Conservation (phyloP, 768 basidiomycete species). For the Tremella yokohamensis region DNA sequence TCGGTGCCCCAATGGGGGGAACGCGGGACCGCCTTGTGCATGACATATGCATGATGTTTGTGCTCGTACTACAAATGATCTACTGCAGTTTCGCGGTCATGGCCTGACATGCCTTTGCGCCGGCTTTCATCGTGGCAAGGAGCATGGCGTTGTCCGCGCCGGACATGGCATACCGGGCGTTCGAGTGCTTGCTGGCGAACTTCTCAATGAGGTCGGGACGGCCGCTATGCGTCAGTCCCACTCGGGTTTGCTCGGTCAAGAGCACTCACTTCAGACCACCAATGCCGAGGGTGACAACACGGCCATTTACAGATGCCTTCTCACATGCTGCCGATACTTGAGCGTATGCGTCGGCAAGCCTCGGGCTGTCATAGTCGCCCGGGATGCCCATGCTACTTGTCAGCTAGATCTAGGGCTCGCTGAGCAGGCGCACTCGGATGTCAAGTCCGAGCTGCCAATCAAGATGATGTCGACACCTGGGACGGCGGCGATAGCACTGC, state of each 20-base stretch:
- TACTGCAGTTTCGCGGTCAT: background rate
- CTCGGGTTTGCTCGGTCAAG: background rate
- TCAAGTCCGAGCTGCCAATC: conserved; percentile 32
- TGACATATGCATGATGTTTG: too few species aligned
- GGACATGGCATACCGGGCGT: conserved; percentile 32
- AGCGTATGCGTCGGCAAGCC: conserved; percentile 23
- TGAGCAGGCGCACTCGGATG: conserved; percentile 26
- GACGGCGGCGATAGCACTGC: conserved; percentile 39
- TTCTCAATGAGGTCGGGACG: conserved; percentile 37
- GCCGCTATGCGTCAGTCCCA: conserved; percentile 9
- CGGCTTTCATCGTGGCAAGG: conserved; percentile 22
- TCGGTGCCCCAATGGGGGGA: too few species aligned
- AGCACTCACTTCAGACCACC: conserved; percentile 35
- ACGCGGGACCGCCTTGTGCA: too few species aligned
- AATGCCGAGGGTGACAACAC: conserved; percentile 25
- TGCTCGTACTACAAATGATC: too few species aligned
- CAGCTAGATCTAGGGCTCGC: background rate
- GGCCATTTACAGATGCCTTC: conserved; percentile 28
- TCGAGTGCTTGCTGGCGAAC: conserved; percentile 18
- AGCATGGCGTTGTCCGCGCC: conserved; percentile 32
- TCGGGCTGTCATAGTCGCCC: conserved; percentile 32
- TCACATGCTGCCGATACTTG: conserved; percentile 20
- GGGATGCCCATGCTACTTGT: conserved; percentile 34
- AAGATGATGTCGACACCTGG: conserved; percentile 33
- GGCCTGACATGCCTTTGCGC: conserved; percentile 1